Conservation (phyloP, 805 yeast genomes). For the Saturnispora sanitii region DNA sequence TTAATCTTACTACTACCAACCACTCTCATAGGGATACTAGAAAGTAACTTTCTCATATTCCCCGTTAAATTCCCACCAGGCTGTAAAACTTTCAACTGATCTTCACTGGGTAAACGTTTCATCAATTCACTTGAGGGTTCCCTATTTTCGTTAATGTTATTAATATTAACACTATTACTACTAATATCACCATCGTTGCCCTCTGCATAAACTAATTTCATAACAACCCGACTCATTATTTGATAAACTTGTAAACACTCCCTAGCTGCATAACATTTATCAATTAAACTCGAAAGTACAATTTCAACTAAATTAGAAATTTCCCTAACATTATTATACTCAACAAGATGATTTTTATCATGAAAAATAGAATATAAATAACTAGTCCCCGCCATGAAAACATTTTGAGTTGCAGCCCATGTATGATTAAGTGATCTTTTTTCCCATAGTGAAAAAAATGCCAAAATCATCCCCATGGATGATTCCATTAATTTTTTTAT, state of each 20-base stretch:
- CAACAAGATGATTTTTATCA: slow-evolving; percentile 39
- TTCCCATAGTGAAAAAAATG: slow-evolving; percentile 50
- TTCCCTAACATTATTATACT: slow-evolving; percentile 41
- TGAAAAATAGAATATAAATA: slow-evolving; percentile 70
- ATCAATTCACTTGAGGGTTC: slow-evolving; percentile 18
- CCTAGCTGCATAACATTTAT: slow-evolving; percentile 69
- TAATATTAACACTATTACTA: too few species aligned
- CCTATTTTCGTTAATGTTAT: slow-evolving; percentile 21
- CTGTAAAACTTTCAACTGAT: slow-evolving; percentile 23
- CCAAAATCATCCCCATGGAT: slow-evolving; percentile 54
- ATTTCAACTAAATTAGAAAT: slow-evolving; percentile 39
- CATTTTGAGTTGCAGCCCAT: slow-evolving; percentile 87
- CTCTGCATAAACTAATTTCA: slow-evolving; percentile 41
- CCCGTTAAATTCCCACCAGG: slow-evolving; percentile 31
- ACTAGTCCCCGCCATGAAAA: slow-evolving; percentile 84
- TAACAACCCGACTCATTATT: slow-evolving; percentile 60
- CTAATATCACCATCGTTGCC: too few species aligned
- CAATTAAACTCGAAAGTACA: slow-evolving; percentile 51
- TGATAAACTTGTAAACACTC: slow-evolving; percentile 66
- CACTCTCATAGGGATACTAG: slow-evolving; percentile 22
- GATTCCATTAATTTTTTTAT: slow-evolving; percentile 49
- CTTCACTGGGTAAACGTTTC: slow-evolving; percentile 22
- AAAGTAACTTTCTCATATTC: slow-evolving; percentile 31
- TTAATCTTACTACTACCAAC: slow-evolving; percentile 11
- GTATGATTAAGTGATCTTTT: slow-evolving; percentile 65